These are phyloP conservation scores for Boletus pseudo-olivaceus DNA, from an alignment of 768 basidiomycete species.

Conservation along the genomic window DNA sequence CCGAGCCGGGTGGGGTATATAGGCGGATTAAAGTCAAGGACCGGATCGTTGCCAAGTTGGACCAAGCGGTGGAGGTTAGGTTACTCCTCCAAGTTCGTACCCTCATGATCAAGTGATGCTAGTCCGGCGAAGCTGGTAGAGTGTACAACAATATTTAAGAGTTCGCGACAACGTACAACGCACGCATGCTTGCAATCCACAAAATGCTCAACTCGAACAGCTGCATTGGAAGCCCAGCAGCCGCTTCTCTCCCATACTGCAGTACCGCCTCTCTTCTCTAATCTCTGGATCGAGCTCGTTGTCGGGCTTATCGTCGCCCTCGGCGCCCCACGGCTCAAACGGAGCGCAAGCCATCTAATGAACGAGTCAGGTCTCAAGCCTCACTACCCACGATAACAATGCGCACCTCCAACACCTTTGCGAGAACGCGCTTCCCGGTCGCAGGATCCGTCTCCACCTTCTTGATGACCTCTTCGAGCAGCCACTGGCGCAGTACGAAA, in stretches of 20 bases:
- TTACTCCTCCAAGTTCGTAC: conserved; percentile 16
- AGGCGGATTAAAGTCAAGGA: conserved; percentile 16
- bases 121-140: neutral
- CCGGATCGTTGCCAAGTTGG: conserved; percentile 21
- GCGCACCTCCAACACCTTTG: conserved; percentile 77
- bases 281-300: conserved; percentile 53
- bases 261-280: conserved; percentile 69
- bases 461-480: conserved; percentile 88
- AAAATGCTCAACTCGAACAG: conserved; percentile 66
- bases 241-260: conserved; percentile 69
- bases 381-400: neutral
- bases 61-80: conserved; percentile 10
- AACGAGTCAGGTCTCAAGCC: neutral
- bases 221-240: conserved; percentile 93
- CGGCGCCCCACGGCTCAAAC: conserved; percentile 85
- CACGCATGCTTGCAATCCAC: neutral
- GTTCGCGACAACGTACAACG: neutral
- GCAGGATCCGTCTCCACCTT: conserved; percentile 64
- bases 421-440: conserved; percentile 63
- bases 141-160: neutral
- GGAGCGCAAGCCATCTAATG: conserved; percentile 84
- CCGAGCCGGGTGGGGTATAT: conserved; percentile 16
- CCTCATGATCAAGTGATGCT: conserved; percentile 17
- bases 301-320: conserved; percentile 46
- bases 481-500: conserved; percentile 93